A percentile compares a stretch with the other conserved stretches of the same genome.
Evolutionary conservation across 306 rosid genomes (phyloP).

Genomic region (Myrica gale): DNA sequence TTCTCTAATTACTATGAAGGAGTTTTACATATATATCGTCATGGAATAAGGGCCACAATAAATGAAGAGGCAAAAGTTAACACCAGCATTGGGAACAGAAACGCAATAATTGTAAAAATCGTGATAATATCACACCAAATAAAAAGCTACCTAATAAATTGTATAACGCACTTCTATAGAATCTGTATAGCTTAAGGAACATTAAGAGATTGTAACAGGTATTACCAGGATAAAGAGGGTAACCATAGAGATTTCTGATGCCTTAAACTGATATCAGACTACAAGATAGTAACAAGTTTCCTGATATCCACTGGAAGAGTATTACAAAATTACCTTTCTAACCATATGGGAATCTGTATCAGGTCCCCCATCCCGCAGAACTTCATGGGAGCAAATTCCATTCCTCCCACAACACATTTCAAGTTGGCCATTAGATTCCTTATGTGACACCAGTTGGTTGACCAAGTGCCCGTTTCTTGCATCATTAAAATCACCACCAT

Average conservation of each 20-base stretch:
- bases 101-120: neutral
- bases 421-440: conserved; percentile 34
- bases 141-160: too few relatives aligned
- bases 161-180: conserved; percentile 10
- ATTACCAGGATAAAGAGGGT: conserved; percentile 2
- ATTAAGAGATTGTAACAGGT: neutral
- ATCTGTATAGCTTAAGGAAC: conserved; percentile 5
- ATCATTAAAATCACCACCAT: conserved; percentile 32
- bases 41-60: neutral
- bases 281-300: too few relatives aligned
- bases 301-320: too few relatives aligned
- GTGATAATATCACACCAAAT: too few relatives aligned
- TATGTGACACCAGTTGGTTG: conserved; percentile 29
- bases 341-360: too few relatives aligned
- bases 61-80: neutral
- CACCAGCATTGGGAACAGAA: too few relatives aligned
- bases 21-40: neutral
- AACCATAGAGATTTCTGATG: neutral
- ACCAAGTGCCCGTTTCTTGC: conserved; percentile 32
- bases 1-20: neutral
- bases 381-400: conserved; percentile 91
- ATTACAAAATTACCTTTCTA: too few relatives aligned
- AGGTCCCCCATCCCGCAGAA: conserved; percentile 49
- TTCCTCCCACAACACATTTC: conserved; percentile 62
- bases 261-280: neutral